Evolutionary conservation across 495 filamentous ascomycete species (phyloP).

Genomic region (Xylaria cubensis): DNA sequence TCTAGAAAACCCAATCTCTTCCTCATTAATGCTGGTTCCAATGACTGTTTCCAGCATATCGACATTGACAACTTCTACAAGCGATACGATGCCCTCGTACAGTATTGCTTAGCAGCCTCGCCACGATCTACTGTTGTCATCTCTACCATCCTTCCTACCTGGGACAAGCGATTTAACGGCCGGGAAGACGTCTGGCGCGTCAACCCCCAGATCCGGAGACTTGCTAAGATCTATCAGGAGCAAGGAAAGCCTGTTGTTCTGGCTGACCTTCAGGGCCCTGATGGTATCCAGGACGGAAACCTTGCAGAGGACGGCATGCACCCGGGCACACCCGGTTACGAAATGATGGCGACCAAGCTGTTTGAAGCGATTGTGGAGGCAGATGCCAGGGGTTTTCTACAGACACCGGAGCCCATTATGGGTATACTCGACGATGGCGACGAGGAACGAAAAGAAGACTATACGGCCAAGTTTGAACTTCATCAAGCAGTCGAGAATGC

Average conservation of each 20-base stretch:
- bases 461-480: constrained; percentile 32
- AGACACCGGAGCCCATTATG: constrained; percentile 35
- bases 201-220: constrained; percentile 43
- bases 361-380: constrained; percentile 41
- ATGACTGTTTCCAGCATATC: constrained; percentile 46
- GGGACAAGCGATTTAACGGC: constrained; percentile 42
- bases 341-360: constrained; percentile 47
- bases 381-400: constrained; percentile 39
- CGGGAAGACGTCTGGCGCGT: constrained; percentile 41
- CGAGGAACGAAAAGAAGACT: constrained; percentile 40
- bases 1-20: constrained; percentile 42
- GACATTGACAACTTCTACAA: constrained; percentile 44
- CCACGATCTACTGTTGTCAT: constrained; percentile 44
- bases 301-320: constrained; percentile 47
- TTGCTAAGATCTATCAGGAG: constrained; percentile 42
- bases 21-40: constrained; percentile 47
- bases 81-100: constrained; percentile 42
- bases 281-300: constrained; percentile 40
- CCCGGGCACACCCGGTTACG: constrained; percentile 42
- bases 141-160: constrained; percentile 43
- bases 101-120: constrained; percentile 39
- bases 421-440: constrained; percentile 42
- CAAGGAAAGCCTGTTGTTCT: constrained; percentile 41
- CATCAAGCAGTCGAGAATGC: constrained; percentile 32
- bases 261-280: constrained; percentile 42